These are phyloP conservation scores for Sphenostylis stenocarpa DNA, from an alignment of 306 rosid species.

Conservation along the genomic window DNA sequence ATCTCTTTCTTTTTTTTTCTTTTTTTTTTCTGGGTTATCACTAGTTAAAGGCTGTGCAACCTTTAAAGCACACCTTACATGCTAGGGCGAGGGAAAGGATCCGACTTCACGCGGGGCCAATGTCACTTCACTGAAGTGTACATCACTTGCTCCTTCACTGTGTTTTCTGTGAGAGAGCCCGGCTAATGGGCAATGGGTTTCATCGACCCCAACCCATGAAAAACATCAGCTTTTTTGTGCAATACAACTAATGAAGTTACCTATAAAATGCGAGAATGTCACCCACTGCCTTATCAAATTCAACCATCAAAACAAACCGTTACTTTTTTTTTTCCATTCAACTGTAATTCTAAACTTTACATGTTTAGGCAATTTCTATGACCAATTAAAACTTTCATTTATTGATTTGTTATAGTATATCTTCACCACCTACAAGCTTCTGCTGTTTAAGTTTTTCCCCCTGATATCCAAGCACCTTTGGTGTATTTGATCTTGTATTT, in stretches of 20 bases:
- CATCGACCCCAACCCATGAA: neutral
- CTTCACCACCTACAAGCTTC: neutral
- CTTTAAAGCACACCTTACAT: neutral
- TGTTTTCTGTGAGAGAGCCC: neutral
- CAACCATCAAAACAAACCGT: neutral
- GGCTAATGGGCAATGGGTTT: neutral
- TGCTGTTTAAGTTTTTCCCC: neutral
- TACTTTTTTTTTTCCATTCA: neutral
- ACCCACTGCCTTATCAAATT: neutral
- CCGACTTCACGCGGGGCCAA: neutral
- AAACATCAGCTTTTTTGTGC: neutral
- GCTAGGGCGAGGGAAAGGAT: neutral
- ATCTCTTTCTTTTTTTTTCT: slow-evolving; percentile 22
- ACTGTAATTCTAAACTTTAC: neutral
- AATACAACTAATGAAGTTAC: neutral
- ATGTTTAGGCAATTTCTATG: neutral
- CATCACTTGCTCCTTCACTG: neutral
- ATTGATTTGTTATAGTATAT: neutral
- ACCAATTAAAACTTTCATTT: neutral
- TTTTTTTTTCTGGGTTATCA: neutral
- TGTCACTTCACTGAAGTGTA: neutral
- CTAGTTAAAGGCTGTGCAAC: neutral
- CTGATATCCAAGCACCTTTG: neutral
- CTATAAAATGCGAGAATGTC: neutral
- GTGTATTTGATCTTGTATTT: neutral